These are phyloP conservation scores for Candida sanyaensis DNA, from an alignment of 1,139 yeast genomes.

Conservation along the genomic window DNA sequence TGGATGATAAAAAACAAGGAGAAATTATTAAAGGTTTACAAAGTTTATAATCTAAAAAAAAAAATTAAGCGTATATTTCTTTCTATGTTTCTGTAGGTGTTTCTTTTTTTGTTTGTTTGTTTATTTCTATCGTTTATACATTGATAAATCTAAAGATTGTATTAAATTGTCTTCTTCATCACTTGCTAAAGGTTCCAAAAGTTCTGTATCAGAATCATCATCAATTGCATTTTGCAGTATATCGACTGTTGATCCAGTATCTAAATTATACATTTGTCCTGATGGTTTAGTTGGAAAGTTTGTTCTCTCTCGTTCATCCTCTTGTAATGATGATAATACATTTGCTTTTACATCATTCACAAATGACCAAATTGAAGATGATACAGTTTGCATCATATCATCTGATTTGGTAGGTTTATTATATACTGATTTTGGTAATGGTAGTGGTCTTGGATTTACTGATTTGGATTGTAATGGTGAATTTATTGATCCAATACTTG, in stretches of 20 bases:
- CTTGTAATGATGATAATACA: constrained; percentile 37
- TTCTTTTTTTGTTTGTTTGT: neutral
- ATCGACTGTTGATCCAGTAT: constrained; percentile 28
- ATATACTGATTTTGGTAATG: neutral
- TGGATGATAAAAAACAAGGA: constrained; percentile 45
- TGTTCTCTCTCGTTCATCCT: constrained; percentile 19
- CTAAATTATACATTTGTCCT: constrained; percentile 25
- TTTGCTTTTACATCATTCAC: constrained; percentile 45
- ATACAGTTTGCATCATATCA: constrained; percentile 45
- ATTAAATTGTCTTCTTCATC: constrained; percentile 18
- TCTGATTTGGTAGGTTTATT: constrained; percentile 18
- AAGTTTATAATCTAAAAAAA: constrained; percentile 18
- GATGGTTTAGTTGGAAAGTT: neutral
- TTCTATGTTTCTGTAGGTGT: neutral
- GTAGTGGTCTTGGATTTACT: constrained; percentile 3
- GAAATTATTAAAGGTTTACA: constrained; percentile 54
- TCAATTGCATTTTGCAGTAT: constrained; percentile 6
- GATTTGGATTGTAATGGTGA: constrained; percentile 30
- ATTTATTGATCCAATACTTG: constrained; percentile 25
- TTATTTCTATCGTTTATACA: constrained; percentile 18
- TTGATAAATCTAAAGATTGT: constrained; percentile 28
- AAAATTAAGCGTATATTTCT: neutral
- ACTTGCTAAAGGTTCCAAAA: constrained; percentile 9
- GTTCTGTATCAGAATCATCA: constrained; percentile 12
- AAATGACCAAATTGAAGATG: constrained; percentile 48